Conservation (phyloP, 352 stramenopile genomes). For the Thraustotheca clavata region DNA sequence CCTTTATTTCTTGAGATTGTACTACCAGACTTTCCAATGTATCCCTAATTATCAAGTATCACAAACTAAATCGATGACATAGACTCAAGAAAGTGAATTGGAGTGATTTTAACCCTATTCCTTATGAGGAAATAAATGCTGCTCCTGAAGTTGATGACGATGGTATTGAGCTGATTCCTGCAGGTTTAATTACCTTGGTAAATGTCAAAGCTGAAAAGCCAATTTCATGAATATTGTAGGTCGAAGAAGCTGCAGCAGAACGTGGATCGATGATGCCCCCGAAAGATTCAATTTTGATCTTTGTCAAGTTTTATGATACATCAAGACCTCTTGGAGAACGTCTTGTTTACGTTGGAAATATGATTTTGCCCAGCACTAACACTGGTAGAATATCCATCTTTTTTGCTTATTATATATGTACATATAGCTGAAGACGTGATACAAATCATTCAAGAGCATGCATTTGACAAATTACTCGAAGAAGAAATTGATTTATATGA, state of each 20-base stretch:
- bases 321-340: slow-evolving; percentile 46
- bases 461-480: slow-evolving; percentile 40
- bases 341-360: slow-evolving; percentile 70
- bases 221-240: neutral
- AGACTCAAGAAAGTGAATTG: slow-evolving; percentile 1
- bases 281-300: slow-evolving; percentile 59
- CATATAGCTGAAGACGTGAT: neutral
- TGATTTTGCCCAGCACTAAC: slow-evolving; percentile 53
- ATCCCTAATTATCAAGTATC: neutral
- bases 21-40: neutral
- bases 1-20: slow-evolving; percentile 72
- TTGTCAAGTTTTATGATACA: slow-evolving; percentile 79
- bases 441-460: neutral
- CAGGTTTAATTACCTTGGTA: neutral
- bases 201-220: neutral
- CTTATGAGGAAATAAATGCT: slow-evolving; percentile 22
- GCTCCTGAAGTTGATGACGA: slow-evolving; percentile 21
- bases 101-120: slow-evolving; percentile 8
- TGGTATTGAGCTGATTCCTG: slow-evolving; percentile 7
- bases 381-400: slow-evolving; percentile 43
- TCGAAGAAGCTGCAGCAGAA: neutral
- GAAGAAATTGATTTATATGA: slow-evolving; percentile 71
- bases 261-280: slow-evolving; percentile 17
- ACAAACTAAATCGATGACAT: neutral
- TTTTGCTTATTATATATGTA: neutral